A percentile compares a stretch with the other conserved stretches of the same genome.
phyloP scores from a whole-genome alignment of 2,329 filamentous ascomycete genomes.

The Microcyclosporella mali region DNA sequence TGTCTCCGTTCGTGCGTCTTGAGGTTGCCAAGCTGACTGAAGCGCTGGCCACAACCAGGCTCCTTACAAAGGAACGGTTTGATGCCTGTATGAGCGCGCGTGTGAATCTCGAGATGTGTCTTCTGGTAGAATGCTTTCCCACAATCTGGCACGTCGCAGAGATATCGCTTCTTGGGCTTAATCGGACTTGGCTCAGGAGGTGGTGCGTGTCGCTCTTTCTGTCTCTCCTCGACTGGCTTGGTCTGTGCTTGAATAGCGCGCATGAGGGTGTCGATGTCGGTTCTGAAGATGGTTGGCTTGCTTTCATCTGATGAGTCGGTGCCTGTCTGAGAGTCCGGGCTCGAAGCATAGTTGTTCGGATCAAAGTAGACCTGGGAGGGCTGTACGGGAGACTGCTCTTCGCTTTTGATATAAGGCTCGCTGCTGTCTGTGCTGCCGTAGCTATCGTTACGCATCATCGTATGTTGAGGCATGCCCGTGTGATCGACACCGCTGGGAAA shows the following conservation, averaged over 20 bases:
- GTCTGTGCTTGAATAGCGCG: conserved; percentile 71
- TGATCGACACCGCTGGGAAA: conserved; percentile 10
- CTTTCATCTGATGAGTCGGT: conserved; percentile 36
- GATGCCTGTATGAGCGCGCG: conserved; percentile 77
- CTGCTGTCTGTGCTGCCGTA: conserved; percentile 22
- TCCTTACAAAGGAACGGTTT: conserved; percentile 84
- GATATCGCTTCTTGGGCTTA: conserved; percentile 57
- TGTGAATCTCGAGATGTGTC: conserved; percentile 88
- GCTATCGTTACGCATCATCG: conserved; percentile 23
- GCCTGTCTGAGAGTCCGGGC: conserved; percentile 38
- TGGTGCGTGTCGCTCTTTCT: conserved; percentile 3
- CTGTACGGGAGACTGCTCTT: conserved; percentile 38
- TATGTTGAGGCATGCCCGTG: conserved; percentile 9
- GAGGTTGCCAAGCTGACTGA: conserved; percentile 86
- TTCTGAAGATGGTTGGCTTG: conserved; percentile 58
- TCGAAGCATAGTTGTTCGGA: conserved; percentile 24
- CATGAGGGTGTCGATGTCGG: conserved; percentile 82
- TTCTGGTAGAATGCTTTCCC: conserved; percentile 82
- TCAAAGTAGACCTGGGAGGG: conserved; percentile 37
- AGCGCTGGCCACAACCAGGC: conserved; percentile 67
- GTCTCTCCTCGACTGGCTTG: conserved; percentile 23
- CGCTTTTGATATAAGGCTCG: conserved; percentile 39
- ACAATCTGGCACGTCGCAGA: conserved; percentile 68
- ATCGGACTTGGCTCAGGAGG: conserved; percentile 4
- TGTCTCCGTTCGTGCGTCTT: conserved; percentile 88